Evolutionary conservation across 306 rosid genomes (phyloP), one percentile per base, ranked within the genome.

Genomic region (Cicer bijugum): DNA sequence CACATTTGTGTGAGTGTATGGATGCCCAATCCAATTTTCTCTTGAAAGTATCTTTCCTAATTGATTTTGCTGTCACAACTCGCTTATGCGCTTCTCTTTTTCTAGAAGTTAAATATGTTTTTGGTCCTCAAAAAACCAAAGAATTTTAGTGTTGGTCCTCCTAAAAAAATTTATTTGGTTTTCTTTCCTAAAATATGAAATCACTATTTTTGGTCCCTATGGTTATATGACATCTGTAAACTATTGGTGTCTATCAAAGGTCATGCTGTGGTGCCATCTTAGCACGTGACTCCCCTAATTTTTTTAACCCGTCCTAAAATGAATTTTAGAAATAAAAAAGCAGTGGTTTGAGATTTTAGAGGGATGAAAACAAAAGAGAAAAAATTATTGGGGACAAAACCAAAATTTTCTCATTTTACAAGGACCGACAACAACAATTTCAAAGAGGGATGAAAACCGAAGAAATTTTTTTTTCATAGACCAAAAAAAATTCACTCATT

Each of bases 11-110:
- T 59, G 50, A 35, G 42, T 38, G 43, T 39, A 45, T 44, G 20
- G 19, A 45, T 2, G 6, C 39, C 12, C 55, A 44, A 12, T 44
- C 56, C 58, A 40, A 63, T 67, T 75, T 11, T 47, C 47, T 66
- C 52, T 72, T 66, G 58, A 37, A 62, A 63, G 46, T 53, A 40
- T 59, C 47, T 65, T 76, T 71, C 17, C 58, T 8, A 65, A 53
- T 71, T 40, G 57, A 50, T 81, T 70, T 59, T 77, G 14, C 61
- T 12, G 28, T 78, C 48, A 15, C 64, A 59, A 23, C 61, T 55
- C 37, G 3, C 39, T 28, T 3, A 7, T 43, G 46, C 50, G 48
- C 56, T 74, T 78, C 12, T 69, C 50, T 47, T 43, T 69, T 17
- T 65, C 23, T 33, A 28, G 43, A 28, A 59, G 10, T 59, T 33